A percentile compares a stretch with the other conserved stretches of the same genome.
phyloP scores from a whole-genome alignment of 2,329 filamentous ascomycete genomes.

The Escovopsis weberi region DNA sequence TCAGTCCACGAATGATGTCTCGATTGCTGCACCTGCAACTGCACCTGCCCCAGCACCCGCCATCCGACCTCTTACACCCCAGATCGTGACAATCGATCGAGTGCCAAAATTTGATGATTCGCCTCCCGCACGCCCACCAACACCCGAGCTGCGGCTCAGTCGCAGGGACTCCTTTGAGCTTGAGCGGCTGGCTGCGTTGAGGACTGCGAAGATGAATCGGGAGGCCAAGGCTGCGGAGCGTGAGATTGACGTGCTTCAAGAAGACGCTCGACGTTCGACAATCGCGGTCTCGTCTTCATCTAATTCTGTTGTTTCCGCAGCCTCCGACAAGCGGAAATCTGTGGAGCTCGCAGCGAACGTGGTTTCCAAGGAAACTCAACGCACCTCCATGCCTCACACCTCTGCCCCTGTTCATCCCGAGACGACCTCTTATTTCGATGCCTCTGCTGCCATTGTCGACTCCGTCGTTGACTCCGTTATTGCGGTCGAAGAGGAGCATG shows the following conservation, averaged over 20 bases:
- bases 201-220: conserved; percentile 9
- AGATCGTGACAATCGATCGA: conserved; percentile 37
- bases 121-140: conserved; percentile 12
- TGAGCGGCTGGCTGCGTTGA: conserved; percentile 19
- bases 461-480: conserved; percentile 34
- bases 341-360: too few relatives aligned
- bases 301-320: too few relatives aligned
- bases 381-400: too few relatives aligned
- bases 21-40: too few relatives aligned
- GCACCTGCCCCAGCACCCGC: neutral
- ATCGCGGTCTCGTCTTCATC: conserved; percentile 21
- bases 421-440: too few relatives aligned
- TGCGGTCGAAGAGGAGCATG: conserved; percentile 24
- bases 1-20: too few relatives aligned
- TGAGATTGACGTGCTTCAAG: conserved; percentile 28
- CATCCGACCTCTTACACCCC: conserved; percentile 30
- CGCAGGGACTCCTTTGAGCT: conserved; percentile 36
- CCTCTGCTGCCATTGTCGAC: conserved; percentile 29
- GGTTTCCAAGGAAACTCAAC: too few relatives aligned
- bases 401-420: too few relatives aligned
- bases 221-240: conserved; percentile 25
- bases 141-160: conserved; percentile 26
- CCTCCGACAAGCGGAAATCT: too few relatives aligned
- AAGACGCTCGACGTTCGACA: conserved; percentile 33
- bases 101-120: conserved; percentile 34